phyloP scores from a whole-genome alignment of 768 basidiomycete species.

The Neoboletus magnificus region DNA sequence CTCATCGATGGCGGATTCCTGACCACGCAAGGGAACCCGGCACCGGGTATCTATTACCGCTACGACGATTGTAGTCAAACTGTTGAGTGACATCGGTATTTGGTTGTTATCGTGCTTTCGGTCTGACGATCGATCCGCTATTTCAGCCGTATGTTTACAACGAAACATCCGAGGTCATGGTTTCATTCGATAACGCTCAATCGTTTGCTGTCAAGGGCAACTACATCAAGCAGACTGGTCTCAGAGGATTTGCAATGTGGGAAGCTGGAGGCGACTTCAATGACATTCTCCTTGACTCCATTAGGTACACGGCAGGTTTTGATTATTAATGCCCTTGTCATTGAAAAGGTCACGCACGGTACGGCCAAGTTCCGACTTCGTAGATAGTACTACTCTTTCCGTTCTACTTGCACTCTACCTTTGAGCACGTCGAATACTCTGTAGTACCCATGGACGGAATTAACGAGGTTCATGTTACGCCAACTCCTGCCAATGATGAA shows the following conservation, averaged over 20 bases:
- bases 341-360: background rate
- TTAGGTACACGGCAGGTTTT: constrained; percentile 25
- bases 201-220: constrained; percentile 61
- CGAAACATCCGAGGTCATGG: constrained; percentile 47
- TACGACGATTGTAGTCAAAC: constrained; percentile 72
- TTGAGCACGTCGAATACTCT: background rate
- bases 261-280: constrained; percentile 64
- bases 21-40: constrained; percentile 24
- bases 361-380: background rate
- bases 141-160: constrained; percentile 67
- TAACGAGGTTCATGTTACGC: background rate
- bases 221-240: constrained; percentile 49
- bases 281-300: constrained; percentile 61
- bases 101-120: background rate
- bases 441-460: constrained; percentile 5
- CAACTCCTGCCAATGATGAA: constrained; percentile 1
- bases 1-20: constrained; percentile 57
- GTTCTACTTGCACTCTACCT: background rate
- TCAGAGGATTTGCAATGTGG: constrained; percentile 71
- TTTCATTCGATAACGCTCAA: constrained; percentile 61
- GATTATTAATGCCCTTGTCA: background rate
- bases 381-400: background rate
- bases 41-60: constrained; percentile 50
- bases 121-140: constrained; percentile 1
- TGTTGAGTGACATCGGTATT: constrained; percentile 38